Evolutionary conservation across 2,329 filamentous ascomycete species (phyloP), one percentile per base, ranked within the genome.

Genomic region (Penicillium sp.): DNA sequence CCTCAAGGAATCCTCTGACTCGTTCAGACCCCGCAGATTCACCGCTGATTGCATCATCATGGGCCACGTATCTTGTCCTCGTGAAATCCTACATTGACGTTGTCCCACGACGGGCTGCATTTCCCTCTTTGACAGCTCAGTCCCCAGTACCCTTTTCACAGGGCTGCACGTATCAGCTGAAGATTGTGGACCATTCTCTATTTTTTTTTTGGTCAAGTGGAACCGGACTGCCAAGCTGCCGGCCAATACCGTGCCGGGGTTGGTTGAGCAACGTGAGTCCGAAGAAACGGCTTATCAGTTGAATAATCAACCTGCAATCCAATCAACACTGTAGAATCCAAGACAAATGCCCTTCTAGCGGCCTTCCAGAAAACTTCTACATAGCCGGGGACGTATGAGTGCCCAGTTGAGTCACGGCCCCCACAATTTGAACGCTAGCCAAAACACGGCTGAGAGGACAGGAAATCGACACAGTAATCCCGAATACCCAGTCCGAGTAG

Each of bases 331-430:
- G 35, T 14, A 14, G 7, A 26, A 43, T 9, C 27, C 35, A 25
- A 56, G 53, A 60, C 54, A 54, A 7, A 3, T 25, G 4, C 1
- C 48, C 53, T 68, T 69, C 67, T 68, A 69, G 65, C 59, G 63
- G 29, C 54, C 45, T 69, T 69, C 67, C 48, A 67, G 66, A 69
- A 69, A 31, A 39, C 55, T 52, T 43, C 10, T 59, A 19, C 19
- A 19, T 19, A 48, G 53, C 57, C 61, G 53, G 53, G 37, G 23
- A 27, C n/a, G 25, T 21, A 42, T 16, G 25, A 10, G 29, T 37
- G 11, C 27, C 29, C 21, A 11, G 23, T 45, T 50, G 53, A 55
- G 45, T 50, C 37, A 50, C 10, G 29, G 47, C 25, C 47, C 47
- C 53, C 53, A 50, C 39, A 33, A 10, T 33, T 19, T 35, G 25